A percentile compares a stretch with the other conserved stretches of the same genome.
phyloP scores from a whole-genome alignment of 2,329 filamentous ascomycete genomes.

The Cercospora berteroae region DNA sequence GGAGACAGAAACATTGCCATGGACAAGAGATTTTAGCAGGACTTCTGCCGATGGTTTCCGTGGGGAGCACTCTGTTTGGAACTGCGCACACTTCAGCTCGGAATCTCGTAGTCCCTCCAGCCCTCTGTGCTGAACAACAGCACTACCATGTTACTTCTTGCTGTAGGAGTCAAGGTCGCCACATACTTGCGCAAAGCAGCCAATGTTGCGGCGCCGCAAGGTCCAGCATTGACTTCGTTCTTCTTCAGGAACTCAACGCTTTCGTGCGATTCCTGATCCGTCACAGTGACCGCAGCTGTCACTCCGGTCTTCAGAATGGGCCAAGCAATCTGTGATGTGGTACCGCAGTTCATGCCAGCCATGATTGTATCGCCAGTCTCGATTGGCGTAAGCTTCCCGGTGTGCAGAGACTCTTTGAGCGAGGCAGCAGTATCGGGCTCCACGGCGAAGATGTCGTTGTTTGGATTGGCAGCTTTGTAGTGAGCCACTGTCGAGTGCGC shows the following conservation, averaged over 20 bases:
- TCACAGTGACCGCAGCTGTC: slow-evolving; percentile 60
- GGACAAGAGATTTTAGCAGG: background rate
- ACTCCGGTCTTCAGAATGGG: slow-evolving; percentile 57
- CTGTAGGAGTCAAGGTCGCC: slow-evolving; percentile 41
- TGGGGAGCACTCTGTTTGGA: background rate
- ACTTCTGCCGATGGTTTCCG: background rate
- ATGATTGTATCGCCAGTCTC: slow-evolving; percentile 65
- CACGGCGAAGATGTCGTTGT: slow-evolving; percentile 57
- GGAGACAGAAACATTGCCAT: background rate
- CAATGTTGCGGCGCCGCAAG: slow-evolving; percentile 62
- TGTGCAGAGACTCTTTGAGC: slow-evolving; percentile 54
- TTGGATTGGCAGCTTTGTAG: slow-evolving; percentile 52
- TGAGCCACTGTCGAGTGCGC: slow-evolving; percentile 67
- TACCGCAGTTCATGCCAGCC: slow-evolving; percentile 71
- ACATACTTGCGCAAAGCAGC: slow-evolving; percentile 55
- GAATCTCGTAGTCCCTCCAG: slow-evolving; percentile 50
- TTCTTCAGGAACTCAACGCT: slow-evolving; percentile 56
- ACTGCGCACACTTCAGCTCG: background rate
- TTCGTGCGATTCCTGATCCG: slow-evolving; percentile 61
- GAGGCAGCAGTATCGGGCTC: slow-evolving; percentile 67
- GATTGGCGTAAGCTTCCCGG: slow-evolving; percentile 51
- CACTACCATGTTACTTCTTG: slow-evolving; percentile 53
- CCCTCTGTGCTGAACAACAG: slow-evolving; percentile 69
- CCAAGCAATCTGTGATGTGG: slow-evolving; percentile 65
- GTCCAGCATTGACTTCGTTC: slow-evolving; percentile 54